Conservation (phyloP, 768 basidiomycete species). For the Coprinopsis strossmayeri region DNA sequence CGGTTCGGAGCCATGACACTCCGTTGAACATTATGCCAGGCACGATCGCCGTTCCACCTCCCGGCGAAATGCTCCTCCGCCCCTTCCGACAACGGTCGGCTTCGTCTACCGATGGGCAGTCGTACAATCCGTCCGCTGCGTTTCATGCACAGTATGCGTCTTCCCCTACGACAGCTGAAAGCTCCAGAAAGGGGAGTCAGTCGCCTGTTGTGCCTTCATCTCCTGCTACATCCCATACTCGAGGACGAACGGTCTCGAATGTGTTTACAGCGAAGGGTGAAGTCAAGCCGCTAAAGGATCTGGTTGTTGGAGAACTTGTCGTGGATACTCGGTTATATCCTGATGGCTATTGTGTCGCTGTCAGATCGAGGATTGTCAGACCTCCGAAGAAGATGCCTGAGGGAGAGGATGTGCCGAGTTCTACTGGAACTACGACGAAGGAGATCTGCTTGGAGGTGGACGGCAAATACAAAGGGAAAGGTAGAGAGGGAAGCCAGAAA, state of each 20-base stretch:
- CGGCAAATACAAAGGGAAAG: conserved; percentile 8
- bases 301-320: conserved; percentile 73
- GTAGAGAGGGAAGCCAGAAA: conserved; percentile 2
- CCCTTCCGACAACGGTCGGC: conserved; percentile 24
- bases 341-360: conserved; percentile 56
- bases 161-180: neutral
- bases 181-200: neutral
- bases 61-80: conserved; percentile 1
- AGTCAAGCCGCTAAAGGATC: conserved; percentile 54
- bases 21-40: conserved; percentile 14
- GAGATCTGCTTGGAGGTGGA: conserved; percentile 6
- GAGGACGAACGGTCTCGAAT: conserved; percentile 12
- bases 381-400: conserved; percentile 19
- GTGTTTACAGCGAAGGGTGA: conserved; percentile 60
- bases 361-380: conserved; percentile 34
- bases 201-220: neutral
- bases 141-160: conserved; percentile 6
- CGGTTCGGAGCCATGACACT: conserved; percentile 8
- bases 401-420: conserved; percentile 10
- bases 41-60: conserved; percentile 19
- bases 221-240: neutral
- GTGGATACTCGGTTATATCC: conserved; percentile 79
- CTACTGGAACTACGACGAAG: neutral
- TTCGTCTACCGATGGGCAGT: conserved; percentile 21
- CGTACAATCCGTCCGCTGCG: conserved; percentile 11